phyloP scores from a whole-genome alignment of 2,329 filamentous ascomycete genomes.

The Trichoderma aggressivum region DNA sequence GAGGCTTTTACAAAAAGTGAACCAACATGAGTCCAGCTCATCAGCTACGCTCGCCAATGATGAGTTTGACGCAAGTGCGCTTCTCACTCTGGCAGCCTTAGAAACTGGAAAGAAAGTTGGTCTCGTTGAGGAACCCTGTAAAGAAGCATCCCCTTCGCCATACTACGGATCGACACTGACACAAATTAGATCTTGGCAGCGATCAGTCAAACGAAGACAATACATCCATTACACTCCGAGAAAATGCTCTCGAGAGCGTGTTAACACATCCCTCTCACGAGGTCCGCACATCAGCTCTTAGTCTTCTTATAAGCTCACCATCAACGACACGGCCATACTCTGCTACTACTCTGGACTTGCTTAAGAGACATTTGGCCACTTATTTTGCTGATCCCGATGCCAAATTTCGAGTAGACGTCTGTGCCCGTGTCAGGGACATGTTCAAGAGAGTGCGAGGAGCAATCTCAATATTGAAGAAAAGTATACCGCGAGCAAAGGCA shows the following conservation, averaged over 20 bases:
- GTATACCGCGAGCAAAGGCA: conserved; percentile 36
- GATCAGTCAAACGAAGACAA: conserved; percentile 23
- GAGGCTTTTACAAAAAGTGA: conserved; percentile 56
- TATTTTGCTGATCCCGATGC: conserved; percentile 83
- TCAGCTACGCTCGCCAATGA: conserved; percentile 40
- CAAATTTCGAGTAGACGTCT: conserved; percentile 77
- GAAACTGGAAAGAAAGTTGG: conserved; percentile 69
- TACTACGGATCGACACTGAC: conserved; percentile 21
- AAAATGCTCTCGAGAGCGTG: conserved; percentile 49
- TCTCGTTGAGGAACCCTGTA: conserved; percentile 65
- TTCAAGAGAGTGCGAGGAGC: conserved; percentile 71
- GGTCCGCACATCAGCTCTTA: conserved; percentile 76
- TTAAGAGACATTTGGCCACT: conserved; percentile 63
- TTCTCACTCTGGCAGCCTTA: conserved; percentile 63
- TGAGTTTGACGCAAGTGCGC: conserved; percentile 50
- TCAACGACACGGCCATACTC: conserved; percentile 73
- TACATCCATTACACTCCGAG: conserved; percentile 34
- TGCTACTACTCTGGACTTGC: conserved; percentile 54
- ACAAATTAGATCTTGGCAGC: conserved; percentile 28
- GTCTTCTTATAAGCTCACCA: conserved; percentile 72
- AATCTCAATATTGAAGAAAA: conserved; percentile 53
- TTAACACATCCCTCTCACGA: conserved; percentile 56
- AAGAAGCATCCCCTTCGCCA: neutral
- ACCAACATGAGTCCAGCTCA: conserved; percentile 45
- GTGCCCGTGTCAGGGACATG: conserved; percentile 71